Percentiles rank a stretch among this genome's conserved stretches.
phyloP scores from a whole-genome alignment of 768 basidiomycete genomes.

The Peribolospora kevripleyi region DNA sequence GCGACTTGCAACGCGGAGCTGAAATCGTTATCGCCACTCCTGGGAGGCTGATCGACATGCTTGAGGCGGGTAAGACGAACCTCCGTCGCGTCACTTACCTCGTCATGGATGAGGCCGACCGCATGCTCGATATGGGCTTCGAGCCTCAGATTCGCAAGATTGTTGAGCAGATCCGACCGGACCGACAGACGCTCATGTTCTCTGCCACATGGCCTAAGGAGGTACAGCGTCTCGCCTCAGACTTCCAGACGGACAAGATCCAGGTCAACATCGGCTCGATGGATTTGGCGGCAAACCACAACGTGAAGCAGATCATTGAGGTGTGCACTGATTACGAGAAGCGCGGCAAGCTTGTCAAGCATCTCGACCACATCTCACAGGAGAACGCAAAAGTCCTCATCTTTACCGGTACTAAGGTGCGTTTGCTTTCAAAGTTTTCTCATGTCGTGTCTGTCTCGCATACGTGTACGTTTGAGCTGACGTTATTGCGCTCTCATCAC shows the following conservation, averaged over 20 bases:
- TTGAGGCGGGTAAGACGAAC: slow-evolving; percentile 88
- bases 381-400: slow-evolving; percentile 98
- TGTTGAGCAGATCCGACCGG: slow-evolving; percentile 78
- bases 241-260: slow-evolving; percentile 87
- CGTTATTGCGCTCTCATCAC: neutral
- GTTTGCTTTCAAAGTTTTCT: too few species aligned
- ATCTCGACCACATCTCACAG: slow-evolving; percentile 81
- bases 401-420: slow-evolving; percentile 71
- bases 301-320: slow-evolving; percentile 85
- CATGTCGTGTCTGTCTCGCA: neutral
- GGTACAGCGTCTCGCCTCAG: slow-evolving; percentile 88
- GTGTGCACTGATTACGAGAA: slow-evolving; percentile 96
- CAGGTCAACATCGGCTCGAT: slow-evolving; percentile 98
- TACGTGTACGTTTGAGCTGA: too few species aligned
- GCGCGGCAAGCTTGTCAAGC: slow-evolving; percentile 80
- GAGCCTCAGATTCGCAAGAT: slow-evolving; percentile 99
- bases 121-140: slow-evolving; percentile 99
- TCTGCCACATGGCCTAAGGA: slow-evolving; percentile 99
- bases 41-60: slow-evolving; percentile 95
- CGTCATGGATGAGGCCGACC: slow-evolving; percentile 98
- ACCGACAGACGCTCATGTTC: slow-evolving; percentile 95
- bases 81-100: slow-evolving; percentile 87
- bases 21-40: slow-evolving; percentile 99
- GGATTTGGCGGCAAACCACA: slow-evolving; percentile 95
- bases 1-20: slow-evolving; percentile 86